Evolutionary conservation across 805 yeast genomes (phyloP).

Genomic region (Blastobotrys robertii): DNA sequence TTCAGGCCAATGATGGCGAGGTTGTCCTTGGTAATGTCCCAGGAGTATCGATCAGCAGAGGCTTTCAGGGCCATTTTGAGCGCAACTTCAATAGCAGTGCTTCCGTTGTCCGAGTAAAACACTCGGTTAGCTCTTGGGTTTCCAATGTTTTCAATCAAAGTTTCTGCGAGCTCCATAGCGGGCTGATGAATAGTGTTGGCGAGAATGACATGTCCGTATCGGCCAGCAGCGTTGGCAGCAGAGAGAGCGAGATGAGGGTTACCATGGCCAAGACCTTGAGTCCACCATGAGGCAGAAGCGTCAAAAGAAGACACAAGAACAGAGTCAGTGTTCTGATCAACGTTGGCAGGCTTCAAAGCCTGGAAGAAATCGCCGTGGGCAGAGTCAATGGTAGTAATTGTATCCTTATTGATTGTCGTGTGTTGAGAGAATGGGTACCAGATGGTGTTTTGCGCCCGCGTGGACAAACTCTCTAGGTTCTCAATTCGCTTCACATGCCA

Average conservation of each 20-base stretch:
- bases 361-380: constrained; percentile 19
- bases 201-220: constrained; percentile 21
- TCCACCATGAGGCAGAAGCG: constrained; percentile 24
- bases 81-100: constrained; percentile 22
- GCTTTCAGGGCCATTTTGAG: constrained; percentile 21
- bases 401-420: constrained; percentile 7
- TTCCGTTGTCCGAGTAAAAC: constrained; percentile 22
- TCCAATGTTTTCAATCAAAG: constrained; percentile 7
- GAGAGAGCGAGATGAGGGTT: constrained; percentile 16
- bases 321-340: background rate
- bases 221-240: constrained; percentile 21
- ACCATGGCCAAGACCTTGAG: constrained; percentile 21
- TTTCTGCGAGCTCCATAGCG: constrained; percentile 17
- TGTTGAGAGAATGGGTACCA: constrained; percentile 24
- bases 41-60: constrained; percentile 11
- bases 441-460: constrained; percentile 9
- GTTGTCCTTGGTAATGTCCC: constrained; percentile 7
- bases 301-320: constrained; percentile 14
- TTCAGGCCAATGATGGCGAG: constrained; percentile 17
- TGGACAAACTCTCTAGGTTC: constrained; percentile 8
- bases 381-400: constrained; percentile 19
- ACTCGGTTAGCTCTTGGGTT: constrained; percentile 15
- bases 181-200: constrained; percentile 21
- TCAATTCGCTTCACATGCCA: constrained; percentile 7
- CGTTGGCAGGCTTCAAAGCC: background rate